Base-by-base conservation (phyloP, 176 grass and related monocot species). In the Neostapfia colusana region DNA sequence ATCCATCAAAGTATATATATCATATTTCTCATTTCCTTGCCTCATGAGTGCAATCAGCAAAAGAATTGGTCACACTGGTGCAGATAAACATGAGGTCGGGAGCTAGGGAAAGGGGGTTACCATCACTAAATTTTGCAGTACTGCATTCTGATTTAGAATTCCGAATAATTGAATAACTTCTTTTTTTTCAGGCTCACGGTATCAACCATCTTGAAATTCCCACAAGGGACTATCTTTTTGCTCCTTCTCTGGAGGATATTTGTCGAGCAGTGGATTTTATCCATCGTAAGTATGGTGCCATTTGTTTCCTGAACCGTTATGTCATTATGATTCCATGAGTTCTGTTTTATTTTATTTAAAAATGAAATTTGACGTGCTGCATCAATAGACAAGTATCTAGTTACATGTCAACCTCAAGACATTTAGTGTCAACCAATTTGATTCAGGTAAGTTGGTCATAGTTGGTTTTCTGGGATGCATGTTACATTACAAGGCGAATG, bases 171-270 rank as follows among this genome's bases (percentile, higher is more conserved):
- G 61, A 39, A 50, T 74, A 63, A 18, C 57, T 79, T 8, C 54
- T 2, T 56, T 72, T 56, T 72, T 73, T 84, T 24, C 83, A 96
- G 93, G 79, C 69, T 81, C 76, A 92, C 69, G 93, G 88, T 26
- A 92, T 92, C 71, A 72, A 88, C 61, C 90, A 97, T 58, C 83
- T 97, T 35, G 79, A 90, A 60, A 90, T 97, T 86, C 93, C 93
- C 20, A 97, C 93, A 35, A 90, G 87, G 78, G 93, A 97, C 65
- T 97, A 97, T 59, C 87, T 90, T 84, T 97, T 92, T 72, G 90
- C 90, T 17, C 93, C 93, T 44, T 92, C 93, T 18, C 54, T 85
- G 21, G 90, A 85, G 55, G 76, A 92, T 72, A 92, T 92, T 63
- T 75, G 89, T 67, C 79, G 44, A 66, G 93, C 93, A 70, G 93